phyloP scores from a whole-genome alignment of 2,329 filamentous ascomycete genomes.

The Alternaria arborescens region DNA sequence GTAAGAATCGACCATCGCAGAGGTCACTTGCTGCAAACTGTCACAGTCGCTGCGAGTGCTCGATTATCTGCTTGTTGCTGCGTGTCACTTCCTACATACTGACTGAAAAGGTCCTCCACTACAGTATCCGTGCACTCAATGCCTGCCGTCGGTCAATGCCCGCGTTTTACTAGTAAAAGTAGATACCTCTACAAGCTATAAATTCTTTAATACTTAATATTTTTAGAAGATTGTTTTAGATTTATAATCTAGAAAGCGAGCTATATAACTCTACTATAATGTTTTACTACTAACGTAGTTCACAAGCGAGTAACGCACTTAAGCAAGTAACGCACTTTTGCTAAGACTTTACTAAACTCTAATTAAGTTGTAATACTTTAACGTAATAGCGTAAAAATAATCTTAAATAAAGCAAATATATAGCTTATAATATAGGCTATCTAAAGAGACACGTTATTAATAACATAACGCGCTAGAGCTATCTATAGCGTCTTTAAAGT shows the following conservation, averaged over 20 bases:
- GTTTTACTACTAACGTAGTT: background rate
- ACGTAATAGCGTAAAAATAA: background rate
- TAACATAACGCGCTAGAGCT: background rate
- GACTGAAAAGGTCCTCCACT: background rate
- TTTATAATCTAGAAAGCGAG: too few species aligned
- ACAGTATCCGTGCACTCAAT: background rate
- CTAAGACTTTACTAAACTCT: background rate
- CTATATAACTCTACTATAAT: too few species aligned
- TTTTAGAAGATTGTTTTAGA: too few species aligned
- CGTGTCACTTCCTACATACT: background rate
- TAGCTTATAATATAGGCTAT: background rate
- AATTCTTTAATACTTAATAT: too few species aligned
- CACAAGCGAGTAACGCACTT: background rate
- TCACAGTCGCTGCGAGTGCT: background rate
- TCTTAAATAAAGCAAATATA: background rate
- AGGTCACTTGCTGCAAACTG: background rate
- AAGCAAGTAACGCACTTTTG: too few species aligned
- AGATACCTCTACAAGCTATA: too few species aligned
- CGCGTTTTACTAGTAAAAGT: too few species aligned
- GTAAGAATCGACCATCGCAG: background rate
- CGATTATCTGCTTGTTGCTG: background rate
- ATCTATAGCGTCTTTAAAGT: background rate
- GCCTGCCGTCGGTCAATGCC: background rate
- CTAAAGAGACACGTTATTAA: background rate
- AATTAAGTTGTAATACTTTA: background rate